Conservation (phyloP, 805 yeast species). For the Lachancea lanzarotensis region DNA sequence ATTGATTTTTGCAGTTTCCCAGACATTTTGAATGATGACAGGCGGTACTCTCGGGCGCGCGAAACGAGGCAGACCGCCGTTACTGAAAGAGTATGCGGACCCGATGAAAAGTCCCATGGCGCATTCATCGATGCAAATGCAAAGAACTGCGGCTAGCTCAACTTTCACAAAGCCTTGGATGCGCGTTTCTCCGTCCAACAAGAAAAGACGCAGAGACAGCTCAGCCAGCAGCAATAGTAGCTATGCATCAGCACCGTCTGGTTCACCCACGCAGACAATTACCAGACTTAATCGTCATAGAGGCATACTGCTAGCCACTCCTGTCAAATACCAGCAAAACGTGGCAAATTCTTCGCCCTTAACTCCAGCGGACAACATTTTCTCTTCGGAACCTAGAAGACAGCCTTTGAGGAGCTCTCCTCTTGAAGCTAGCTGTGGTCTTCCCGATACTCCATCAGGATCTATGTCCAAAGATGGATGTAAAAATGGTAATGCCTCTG, state of each 20-base stretch:
- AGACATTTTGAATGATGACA: neutral
- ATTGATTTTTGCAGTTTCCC: no score
- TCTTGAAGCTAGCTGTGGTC: conserved; percentile 4
- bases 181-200: conserved; percentile 27
- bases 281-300: conserved; percentile 25
- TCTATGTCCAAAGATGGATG: neutral
- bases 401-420: conserved; percentile 14
- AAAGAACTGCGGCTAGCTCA: conserved; percentile 22
- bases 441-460: conserved; percentile 1
- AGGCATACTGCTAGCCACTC: conserved; percentile 26
- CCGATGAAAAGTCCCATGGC: conserved; percentile 35
- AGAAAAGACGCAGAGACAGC: conserved; percentile 13
- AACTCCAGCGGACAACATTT: conserved; percentile 19
- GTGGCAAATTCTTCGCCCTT: conserved; percentile 13
- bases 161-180: conserved; percentile 29
- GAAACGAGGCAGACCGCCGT: conserved; percentile 33
- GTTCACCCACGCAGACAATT: neutral
- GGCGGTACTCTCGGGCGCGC: conserved; percentile 1
- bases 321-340: conserved; percentile 13
- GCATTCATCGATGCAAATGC: conserved; percentile 29
- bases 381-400: conserved; percentile 16
- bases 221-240: conserved; percentile 5
- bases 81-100: conserved; percentile 29
- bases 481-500: conserved; percentile 2
- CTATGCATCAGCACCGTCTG: neutral